A percentile compares a stretch with the other conserved stretches of the same genome.
Evolutionary conservation across 768 basidiomycete genomes (phyloP).

Genomic region (Tephrocybe sp.): DNA sequence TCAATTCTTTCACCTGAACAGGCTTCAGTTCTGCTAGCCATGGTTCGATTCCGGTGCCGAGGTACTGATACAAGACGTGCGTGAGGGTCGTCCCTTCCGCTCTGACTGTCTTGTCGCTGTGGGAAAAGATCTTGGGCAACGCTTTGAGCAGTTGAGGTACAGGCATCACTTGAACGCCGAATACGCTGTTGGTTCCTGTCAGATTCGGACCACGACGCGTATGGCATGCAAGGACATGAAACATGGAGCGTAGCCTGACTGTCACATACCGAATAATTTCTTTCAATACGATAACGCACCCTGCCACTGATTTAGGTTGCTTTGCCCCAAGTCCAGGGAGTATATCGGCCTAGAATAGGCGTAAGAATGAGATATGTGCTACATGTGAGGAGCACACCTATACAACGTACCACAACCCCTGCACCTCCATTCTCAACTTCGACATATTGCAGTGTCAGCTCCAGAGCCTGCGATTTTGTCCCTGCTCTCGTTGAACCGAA

Average conservation of each 20-base stretch:
- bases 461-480: slow-evolving; percentile 85
- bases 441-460: slow-evolving; percentile 85
- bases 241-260: neutral
- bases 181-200: slow-evolving; percentile 47
- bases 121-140: slow-evolving; percentile 91
- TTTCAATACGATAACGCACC: slow-evolving; percentile 72
- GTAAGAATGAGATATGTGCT: slow-evolving; percentile 27
- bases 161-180: slow-evolving; percentile 75
- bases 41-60: slow-evolving; percentile 81
- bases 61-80: slow-evolving; percentile 79
- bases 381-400: slow-evolving; percentile 20
- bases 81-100: slow-evolving; percentile 83
- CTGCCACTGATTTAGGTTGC: slow-evolving; percentile 92
- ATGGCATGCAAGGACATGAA: neutral
- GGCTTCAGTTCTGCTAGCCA: slow-evolving; percentile 91
- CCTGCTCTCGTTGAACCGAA: slow-evolving; percentile 89
- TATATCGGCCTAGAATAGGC: slow-evolving; percentile 60
- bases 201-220: neutral
- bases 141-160: slow-evolving; percentile 81
- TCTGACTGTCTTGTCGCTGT: slow-evolving; percentile 94
- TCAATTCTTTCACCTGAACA: slow-evolving; percentile 94
- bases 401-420: slow-evolving; percentile 79
- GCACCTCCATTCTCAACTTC: slow-evolving; percentile 91
- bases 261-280: slow-evolving; percentile 77
- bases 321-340: slow-evolving; percentile 87